Percentiles rank a stretch among this genome's conserved stretches.
phyloP scores from a whole-genome alignment of 2,329 filamentous ascomycete genomes.

The Neospermospora avenae region DNA sequence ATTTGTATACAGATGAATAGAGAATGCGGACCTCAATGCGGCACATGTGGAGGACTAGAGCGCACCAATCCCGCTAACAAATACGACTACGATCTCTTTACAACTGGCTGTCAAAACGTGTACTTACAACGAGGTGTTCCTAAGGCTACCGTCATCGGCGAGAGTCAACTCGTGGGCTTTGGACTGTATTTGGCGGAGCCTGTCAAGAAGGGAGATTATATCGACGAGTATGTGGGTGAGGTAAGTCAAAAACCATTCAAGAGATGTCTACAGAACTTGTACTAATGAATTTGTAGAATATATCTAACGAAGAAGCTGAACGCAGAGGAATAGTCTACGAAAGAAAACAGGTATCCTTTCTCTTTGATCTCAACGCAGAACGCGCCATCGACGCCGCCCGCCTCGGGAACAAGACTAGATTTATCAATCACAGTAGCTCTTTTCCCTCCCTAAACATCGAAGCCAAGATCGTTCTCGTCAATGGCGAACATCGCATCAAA shows the following conservation, averaged over 20 bases:
- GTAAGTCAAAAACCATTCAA: too few relatives aligned
- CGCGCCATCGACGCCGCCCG: slow-evolving; percentile 66
- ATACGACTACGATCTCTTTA: slow-evolving; percentile 53
- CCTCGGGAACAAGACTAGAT: slow-evolving; percentile 76
- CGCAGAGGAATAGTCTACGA: slow-evolving; percentile 37
- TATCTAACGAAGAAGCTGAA: slow-evolving; percentile 39
- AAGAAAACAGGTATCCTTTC: slow-evolving; percentile 40
- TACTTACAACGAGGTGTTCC: slow-evolving; percentile 64
- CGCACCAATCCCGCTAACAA: slow-evolving; percentile 67
- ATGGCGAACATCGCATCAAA: slow-evolving; percentile 72
- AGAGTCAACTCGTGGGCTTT: slow-evolving; percentile 66
- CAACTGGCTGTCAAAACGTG: slow-evolving; percentile 68
- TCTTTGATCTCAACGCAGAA: slow-evolving; percentile 50
- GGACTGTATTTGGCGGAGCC: slow-evolving; percentile 62
- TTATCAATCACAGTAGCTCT: slow-evolving; percentile 73
- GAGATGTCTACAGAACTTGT: too few relatives aligned
- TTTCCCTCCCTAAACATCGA: slow-evolving; percentile 63
- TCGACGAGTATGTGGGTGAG: slow-evolving; percentile 80
- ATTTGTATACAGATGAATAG: slow-evolving; percentile 70
- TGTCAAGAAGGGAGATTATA: slow-evolving; percentile 57
- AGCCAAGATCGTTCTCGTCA: slow-evolving; percentile 67
- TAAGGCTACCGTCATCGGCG: slow-evolving; percentile 65
- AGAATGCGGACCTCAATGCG: slow-evolving; percentile 78
- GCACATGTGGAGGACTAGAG: slow-evolving; percentile 64
- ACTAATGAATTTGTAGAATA: slow-evolving; percentile 45